A percentile compares a stretch with the other conserved stretches of the same genome.
These are phyloP conservation scores for Trichoderma virens DNA, from an alignment of 495 filamentous ascomycete species.

Conservation along the genomic window DNA sequence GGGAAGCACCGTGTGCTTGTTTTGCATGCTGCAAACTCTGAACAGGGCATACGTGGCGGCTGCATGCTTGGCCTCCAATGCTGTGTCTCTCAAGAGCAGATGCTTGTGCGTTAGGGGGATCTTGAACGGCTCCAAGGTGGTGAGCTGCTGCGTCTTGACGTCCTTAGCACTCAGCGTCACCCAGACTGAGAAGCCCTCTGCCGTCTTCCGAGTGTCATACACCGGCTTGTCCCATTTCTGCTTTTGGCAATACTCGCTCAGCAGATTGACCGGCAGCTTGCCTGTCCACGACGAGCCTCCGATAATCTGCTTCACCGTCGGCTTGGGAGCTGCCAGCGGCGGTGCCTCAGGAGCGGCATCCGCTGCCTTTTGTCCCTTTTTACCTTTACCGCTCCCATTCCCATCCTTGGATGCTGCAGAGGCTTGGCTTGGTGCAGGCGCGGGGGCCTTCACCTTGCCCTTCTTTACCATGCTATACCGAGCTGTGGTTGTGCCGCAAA, in stretches of 20 bases:
- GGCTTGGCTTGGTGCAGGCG: slow-evolving; percentile 20
- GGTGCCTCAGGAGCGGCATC: slow-evolving; percentile 20
- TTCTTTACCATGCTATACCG: slow-evolving; percentile 35
- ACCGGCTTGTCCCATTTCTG: slow-evolving; percentile 93
- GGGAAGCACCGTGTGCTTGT: slow-evolving; percentile 89
- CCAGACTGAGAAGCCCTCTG: slow-evolving; percentile 64
- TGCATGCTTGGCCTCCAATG: slow-evolving; percentile 86
- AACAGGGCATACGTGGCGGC: slow-evolving; percentile 86
- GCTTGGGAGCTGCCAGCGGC: slow-evolving; percentile 54
- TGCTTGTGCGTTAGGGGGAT: slow-evolving; percentile 67
- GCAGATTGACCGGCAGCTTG: slow-evolving; percentile 86
- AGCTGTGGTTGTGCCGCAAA: slow-evolving; percentile 4
- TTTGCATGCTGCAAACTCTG: slow-evolving; percentile 87
- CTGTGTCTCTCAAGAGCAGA: slow-evolving; percentile 58
- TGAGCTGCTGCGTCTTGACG: slow-evolving; percentile 71
- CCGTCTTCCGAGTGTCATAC: slow-evolving; percentile 54
- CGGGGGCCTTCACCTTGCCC: slow-evolving; percentile 35
- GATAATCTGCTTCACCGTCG: slow-evolving; percentile 79
- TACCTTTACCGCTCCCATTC: slow-evolving; percentile 38
- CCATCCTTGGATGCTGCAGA: slow-evolving; percentile 30
- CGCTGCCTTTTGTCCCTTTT: slow-evolving; percentile 40
- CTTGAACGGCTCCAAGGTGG: slow-evolving; percentile 68
- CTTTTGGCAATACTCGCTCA: slow-evolving; percentile 91
- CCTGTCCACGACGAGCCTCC: slow-evolving; percentile 96
- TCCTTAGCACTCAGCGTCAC: slow-evolving; percentile 74